phyloP scores from a whole-genome alignment of 2,329 filamentous ascomycete species.

The Hypoxylon rubiginosum region DNA sequence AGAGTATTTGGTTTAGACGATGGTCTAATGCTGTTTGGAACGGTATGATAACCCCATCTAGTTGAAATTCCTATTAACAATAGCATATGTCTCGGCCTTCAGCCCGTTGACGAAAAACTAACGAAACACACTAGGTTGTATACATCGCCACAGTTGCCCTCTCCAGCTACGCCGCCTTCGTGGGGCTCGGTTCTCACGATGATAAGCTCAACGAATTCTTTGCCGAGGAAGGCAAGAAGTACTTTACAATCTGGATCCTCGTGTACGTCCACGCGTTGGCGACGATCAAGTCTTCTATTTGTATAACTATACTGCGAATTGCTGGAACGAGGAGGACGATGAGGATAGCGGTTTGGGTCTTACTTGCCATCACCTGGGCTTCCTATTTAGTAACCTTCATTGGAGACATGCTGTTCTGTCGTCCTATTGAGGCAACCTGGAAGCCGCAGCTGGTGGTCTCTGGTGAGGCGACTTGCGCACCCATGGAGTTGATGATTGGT shows the following conservation, averaged over 20 bases:
- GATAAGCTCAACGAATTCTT: conserved; percentile 44
- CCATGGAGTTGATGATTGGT: conserved; percentile 44
- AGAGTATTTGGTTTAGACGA: conserved; percentile 31
- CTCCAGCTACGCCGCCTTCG: conserved; percentile 29
- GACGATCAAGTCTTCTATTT: conserved; percentile 53
- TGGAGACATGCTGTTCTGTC: conserved; percentile 51
- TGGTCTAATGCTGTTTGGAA: conserved; percentile 29
- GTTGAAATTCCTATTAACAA: neutral
- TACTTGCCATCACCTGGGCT: conserved; percentile 42
- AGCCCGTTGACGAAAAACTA: neutral
- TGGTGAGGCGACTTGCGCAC: conserved; percentile 40
- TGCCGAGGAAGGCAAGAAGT: conserved; percentile 38
- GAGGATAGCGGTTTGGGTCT: conserved; percentile 42
- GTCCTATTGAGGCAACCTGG: conserved; percentile 50
- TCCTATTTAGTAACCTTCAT: conserved; percentile 51
- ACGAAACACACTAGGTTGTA: conserved; percentile 9
- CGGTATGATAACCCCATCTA: conserved; percentile 15
- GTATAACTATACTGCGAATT: conserved; percentile 54
- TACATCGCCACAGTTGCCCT: conserved; percentile 32
- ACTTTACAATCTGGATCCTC: conserved; percentile 48
- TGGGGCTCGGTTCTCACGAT: conserved; percentile 44
- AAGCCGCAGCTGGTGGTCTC: conserved; percentile 49
- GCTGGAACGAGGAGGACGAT: conserved; percentile 41
- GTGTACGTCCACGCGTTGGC: conserved; percentile 45
- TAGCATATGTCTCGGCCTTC: no score